phyloP scores from a whole-genome alignment of 495 filamentous ascomycete species.

The Penicillium nucicola region DNA sequence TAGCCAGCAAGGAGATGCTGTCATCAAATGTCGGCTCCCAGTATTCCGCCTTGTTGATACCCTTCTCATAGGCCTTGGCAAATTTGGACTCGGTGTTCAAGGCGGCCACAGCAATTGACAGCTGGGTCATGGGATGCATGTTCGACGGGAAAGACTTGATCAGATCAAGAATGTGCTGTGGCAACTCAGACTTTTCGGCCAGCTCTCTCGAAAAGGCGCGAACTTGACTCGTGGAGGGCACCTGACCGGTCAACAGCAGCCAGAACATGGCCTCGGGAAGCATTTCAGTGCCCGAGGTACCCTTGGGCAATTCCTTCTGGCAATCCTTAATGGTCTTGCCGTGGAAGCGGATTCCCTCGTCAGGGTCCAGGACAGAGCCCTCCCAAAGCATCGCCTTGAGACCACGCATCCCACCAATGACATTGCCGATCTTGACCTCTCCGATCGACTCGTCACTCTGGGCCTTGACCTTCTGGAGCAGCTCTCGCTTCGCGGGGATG shows the following conservation, averaged over 20 bases:
- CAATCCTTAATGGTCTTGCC: slow-evolving; percentile 98
- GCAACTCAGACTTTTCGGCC: slow-evolving; percentile 82
- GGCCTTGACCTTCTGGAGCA: slow-evolving; percentile 85
- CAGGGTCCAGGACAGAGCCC: slow-evolving; percentile 91
- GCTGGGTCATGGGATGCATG: slow-evolving; percentile 97
- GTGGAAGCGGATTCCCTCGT: slow-evolving; percentile 98
- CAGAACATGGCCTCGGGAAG: slow-evolving; percentile 99
- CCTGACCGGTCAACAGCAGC: slow-evolving; percentile 90
- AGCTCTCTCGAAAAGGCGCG: slow-evolving; percentile 80
- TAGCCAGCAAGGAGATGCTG: slow-evolving; percentile 87
- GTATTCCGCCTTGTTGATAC: slow-evolving; percentile 90
- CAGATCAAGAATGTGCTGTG: slow-evolving; percentile 79
- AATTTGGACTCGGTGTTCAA: slow-evolving; percentile 91
- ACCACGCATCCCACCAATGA: slow-evolving; percentile 94
- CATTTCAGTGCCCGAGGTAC: slow-evolving; percentile 94
- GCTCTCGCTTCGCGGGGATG: slow-evolving; percentile 90
- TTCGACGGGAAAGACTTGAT: slow-evolving; percentile 84
- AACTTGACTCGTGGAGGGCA: slow-evolving; percentile 78
- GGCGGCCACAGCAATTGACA: slow-evolving; percentile 88
- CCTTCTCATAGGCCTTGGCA: slow-evolving; percentile 86
- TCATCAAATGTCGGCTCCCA: slow-evolving; percentile 99
- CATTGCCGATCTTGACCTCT: slow-evolving; percentile 90
- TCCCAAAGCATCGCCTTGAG: slow-evolving; percentile 99
- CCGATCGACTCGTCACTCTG: slow-evolving; percentile 80
- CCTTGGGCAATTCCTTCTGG: slow-evolving; percentile 90